These are phyloP conservation scores for Phytophthora foliorum DNA, from an alignment of 352 stramenopile genomes.

Conservation along the genomic window DNA sequence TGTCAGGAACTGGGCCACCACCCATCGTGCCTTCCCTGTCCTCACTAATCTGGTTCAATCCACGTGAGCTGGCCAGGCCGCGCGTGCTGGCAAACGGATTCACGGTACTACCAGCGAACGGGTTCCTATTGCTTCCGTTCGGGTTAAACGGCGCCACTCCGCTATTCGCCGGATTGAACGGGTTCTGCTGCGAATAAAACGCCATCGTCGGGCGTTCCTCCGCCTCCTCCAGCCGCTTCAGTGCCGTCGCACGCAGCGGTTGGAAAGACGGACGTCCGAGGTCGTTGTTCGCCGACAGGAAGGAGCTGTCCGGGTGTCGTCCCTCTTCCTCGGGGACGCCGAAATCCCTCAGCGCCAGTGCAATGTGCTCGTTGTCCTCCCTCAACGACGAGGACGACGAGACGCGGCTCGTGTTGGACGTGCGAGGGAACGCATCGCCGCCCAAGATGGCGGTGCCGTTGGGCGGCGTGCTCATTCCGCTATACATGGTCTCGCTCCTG, in stretches of 20 bases:
- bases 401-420: slow-evolving; percentile 41
- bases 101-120: slow-evolving; percentile 13
- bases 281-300: slow-evolving; percentile 54
- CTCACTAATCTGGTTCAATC: slow-evolving; percentile 57
- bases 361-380: slow-evolving; percentile 82
- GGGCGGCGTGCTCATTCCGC: slow-evolving; percentile 59
- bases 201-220: slow-evolving; percentile 84
- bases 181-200: slow-evolving; percentile 72
- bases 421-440: slow-evolving; percentile 27
- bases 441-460: slow-evolving; percentile 50
- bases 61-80: slow-evolving; percentile 34
- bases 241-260: slow-evolving; percentile 76
- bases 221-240: slow-evolving; percentile 82
- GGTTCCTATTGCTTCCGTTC: slow-evolving; percentile 25
- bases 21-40: slow-evolving; percentile 57
- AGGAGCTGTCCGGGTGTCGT: slow-evolving; percentile 45
- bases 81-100: slow-evolving; percentile 37
- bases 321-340: slow-evolving; percentile 55
- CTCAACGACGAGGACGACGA: slow-evolving; percentile 65
- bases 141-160: slow-evolving; percentile 34
- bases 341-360: slow-evolving; percentile 81
- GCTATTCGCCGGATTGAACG: slow-evolving; percentile 59
- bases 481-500: slow-evolving; percentile 42
- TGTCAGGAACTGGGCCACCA: slow-evolving; percentile 15
- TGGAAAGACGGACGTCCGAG: slow-evolving; percentile 65